These are phyloP conservation scores for Calonectria henricotiae DNA, from an alignment of 2,329 filamentous ascomycete genomes.

Conservation along the genomic window DNA sequence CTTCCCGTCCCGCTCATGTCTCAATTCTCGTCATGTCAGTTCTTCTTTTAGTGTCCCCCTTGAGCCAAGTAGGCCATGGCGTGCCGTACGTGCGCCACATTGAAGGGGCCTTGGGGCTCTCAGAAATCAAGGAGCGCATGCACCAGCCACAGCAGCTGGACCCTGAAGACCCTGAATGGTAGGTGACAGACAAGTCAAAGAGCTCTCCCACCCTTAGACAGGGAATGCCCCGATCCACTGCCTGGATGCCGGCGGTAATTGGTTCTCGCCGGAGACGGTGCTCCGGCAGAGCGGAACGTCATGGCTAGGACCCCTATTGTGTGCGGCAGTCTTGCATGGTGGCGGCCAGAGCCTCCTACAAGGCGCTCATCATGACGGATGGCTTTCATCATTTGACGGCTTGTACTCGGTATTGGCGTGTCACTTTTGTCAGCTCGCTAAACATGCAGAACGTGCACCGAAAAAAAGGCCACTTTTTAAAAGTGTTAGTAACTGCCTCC, in stretches of 20 bases:
- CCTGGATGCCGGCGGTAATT: neutral
- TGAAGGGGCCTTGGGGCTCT: neutral
- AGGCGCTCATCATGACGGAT: neutral
- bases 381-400: neutral
- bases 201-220: neutral
- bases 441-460: slow-evolving; percentile 5
- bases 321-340: neutral
- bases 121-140: neutral
- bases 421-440: neutral
- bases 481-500: slow-evolving; percentile 16
- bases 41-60: neutral
- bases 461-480: neutral
- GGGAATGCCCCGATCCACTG: neutral
- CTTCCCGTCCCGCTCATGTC: slow-evolving; percentile 1
- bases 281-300: slow-evolving; percentile 6
- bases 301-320: slow-evolving; percentile 2
- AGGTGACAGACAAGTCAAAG: neutral
- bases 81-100: neutral
- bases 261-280: neutral
- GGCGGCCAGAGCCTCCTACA: neutral
- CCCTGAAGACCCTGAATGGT: neutral
- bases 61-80: neutral
- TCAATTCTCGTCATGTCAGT: neutral
- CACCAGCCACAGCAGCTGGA: slow-evolving; percentile 7
- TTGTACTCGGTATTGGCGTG: neutral